Percentiles rank a stretch among this genome's conserved stretches.
These are phyloP conservation scores for Hericium erinaceus DNA, from an alignment of 768 basidiomycete species.

Conservation along the genomic window DNA sequence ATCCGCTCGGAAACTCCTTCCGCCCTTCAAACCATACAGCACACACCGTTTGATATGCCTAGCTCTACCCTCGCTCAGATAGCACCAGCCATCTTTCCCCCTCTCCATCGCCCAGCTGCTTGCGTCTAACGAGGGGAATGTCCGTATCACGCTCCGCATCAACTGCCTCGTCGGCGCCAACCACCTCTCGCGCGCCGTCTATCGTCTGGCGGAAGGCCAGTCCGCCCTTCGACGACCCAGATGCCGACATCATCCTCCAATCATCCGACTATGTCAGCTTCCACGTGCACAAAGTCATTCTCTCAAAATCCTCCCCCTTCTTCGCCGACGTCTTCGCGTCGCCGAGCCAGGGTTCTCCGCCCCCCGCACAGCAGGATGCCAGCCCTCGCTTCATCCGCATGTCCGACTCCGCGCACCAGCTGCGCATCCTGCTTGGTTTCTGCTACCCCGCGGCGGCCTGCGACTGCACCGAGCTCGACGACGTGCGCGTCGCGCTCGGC, in stretches of 20 bases:
- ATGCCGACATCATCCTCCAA: slow-evolving; percentile 10
- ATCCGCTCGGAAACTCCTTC: no score
- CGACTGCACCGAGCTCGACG: not conserved
- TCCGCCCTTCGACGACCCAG: slow-evolving; percentile 6
- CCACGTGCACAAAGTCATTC: slow-evolving; percentile 7
- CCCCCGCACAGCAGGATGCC: no score
- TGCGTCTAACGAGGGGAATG: no score
- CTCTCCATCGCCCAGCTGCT: no score
- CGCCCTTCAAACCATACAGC: no score
- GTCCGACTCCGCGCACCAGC: not conserved
- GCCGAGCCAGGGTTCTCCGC: no score
- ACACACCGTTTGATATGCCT: no score
- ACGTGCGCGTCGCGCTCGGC: not conserved
- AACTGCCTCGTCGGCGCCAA: not conserved
- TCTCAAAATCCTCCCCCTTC: slow-evolving; percentile 9
- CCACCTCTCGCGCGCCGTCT: not conserved
- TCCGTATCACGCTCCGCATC: not conserved
- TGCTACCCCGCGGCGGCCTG: not conserved
- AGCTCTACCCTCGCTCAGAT: no score
- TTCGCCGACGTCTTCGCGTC: not conserved
- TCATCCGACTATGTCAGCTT: slow-evolving; percentile 11
- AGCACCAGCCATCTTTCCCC: no score
- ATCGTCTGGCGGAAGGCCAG: not conserved
- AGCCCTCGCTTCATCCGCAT: no score
- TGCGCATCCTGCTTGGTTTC: not conserved